Base-by-base conservation (phyloP, 2,329 filamentous ascomycete genomes). In the Knufia petricola region DNA sequence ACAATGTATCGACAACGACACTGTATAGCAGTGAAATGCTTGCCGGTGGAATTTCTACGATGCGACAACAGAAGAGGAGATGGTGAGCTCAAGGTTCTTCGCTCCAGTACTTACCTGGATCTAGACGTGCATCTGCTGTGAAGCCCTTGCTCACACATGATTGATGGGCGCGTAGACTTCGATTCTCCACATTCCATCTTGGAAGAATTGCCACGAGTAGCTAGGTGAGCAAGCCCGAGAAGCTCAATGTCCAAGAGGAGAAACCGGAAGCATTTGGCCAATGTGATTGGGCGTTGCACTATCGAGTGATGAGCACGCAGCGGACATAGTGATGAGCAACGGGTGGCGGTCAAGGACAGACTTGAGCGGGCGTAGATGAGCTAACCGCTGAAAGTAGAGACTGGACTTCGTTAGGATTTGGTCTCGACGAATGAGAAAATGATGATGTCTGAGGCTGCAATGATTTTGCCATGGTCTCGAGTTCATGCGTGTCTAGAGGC, bases 71-170 rank as follows among this genome's bases (percentile, higher is more conserved):
- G 32, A 47, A 19, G 32, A 47, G 32, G 13, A 30, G 9, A 39
- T 46, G 42, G 37, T 46, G 7, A 37, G 30, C 36, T 36, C 19
- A 15, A 36, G 20, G 30, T 20, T 23, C 21, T 23, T 13, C 23
- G 28, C 23, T 19, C 8, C 20, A 44, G 32, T 47, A 47, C 44
- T 47, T 47, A 47, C 44, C 31, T 47, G 19, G 23, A 20, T 39
- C 44, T 12, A 20, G 34, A 38, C 21, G 13, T 21, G 32, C 20
- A 38, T 21, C 15, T 28, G 24, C 30, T 17, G 24, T 34, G 28
- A 37, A 36, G 43, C 28, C n/a, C 3, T 46, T 26, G 12, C 20
- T 19, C 30, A 15, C 21, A 28, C 34, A 24, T 47, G 44, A 37
- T 30, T 47, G 44, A 47, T 26, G 24, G 34, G 44, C 44, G 44